Evolutionary conservation across 257 asterid species (phyloP), one percentile per base, ranked within the genome.

Genomic region (Striga asiatica): DNA sequence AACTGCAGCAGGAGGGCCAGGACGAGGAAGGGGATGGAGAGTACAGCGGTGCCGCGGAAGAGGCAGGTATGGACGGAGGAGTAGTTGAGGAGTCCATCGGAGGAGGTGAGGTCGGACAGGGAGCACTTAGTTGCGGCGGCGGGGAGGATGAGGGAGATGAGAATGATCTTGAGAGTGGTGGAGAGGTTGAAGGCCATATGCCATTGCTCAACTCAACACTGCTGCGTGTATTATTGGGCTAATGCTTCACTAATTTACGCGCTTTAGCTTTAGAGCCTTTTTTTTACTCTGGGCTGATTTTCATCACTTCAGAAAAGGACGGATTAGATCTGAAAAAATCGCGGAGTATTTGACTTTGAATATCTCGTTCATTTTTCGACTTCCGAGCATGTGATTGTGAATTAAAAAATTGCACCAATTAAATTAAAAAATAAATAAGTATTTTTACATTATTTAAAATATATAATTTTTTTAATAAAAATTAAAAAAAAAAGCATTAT

Each of bases 151-250:
- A 82, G 60, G 3, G 75, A 56, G 70, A 77, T 79, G 19, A 70
- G 65, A 38, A 77, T 63, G 71, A 50, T 32, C 37, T 34, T 60
- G 68, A 67, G 58, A 50, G 27, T 6, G 47, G 61, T 67, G 77
- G 58, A 27, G 66, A 55, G 65, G 76, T 60, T 54, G 77, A 75
- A 64, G 74, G 88, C 95, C 97, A 88, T 88, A 82, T 84, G 68
- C 72, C 64, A n/a, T n/a, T n/a, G n/a, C n/a, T n/a, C n/a, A n/a
- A n/a, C n/a, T n/a, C n/a, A n/a, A n/a, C 62, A 61, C 43, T 56
- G 54, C 41, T 55, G n/a, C n/a, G n/a, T n/a, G 39, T 4, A 9
- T 14, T 20, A 38, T 11, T 11, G 12, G 43, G 2, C 4, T 37
- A 14, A 37, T 37, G 8, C 32, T 3, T 27, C 32, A 27, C 32